phyloP scores from a whole-genome alignment of 306 rosid genomes.

The Dalbergia oliveri region DNA sequence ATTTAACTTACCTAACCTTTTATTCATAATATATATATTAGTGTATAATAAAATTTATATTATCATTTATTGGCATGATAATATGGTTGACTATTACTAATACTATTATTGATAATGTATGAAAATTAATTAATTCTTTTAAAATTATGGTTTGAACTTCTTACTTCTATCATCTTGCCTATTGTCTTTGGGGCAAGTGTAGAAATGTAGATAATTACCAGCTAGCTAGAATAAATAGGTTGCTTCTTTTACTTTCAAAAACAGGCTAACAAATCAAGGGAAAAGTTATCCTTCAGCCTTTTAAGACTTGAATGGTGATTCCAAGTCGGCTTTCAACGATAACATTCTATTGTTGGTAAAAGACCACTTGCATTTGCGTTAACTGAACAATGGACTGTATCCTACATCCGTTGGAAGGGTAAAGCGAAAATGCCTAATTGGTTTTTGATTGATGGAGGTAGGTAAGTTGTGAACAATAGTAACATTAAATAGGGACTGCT shows the following conservation, averaged over 20 bases:
- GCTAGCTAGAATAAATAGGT: neutral
- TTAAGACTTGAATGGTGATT: neutral
- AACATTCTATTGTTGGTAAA: constrained; percentile 19
- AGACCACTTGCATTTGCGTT: constrained; percentile 1
- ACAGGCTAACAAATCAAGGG: neutral
- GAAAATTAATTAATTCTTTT: too few relatives aligned
- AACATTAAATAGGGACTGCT: neutral
- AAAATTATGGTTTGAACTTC: too few relatives aligned
- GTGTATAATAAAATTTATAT: too few relatives aligned
- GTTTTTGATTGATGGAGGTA: neutral
- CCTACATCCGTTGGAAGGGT: neutral
- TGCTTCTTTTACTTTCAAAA: neutral
- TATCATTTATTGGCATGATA: too few relatives aligned
- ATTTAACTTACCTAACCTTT: too few relatives aligned
- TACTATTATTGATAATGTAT: too few relatives aligned
- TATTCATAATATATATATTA: too few relatives aligned
- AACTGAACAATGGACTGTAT: neutral
- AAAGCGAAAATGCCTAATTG: neutral
- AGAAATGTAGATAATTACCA: neutral
- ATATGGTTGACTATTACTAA: too few relatives aligned
- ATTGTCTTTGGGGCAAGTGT: neutral
- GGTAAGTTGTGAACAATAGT: constrained; percentile 4
- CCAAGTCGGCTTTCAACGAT: constrained; percentile 19
- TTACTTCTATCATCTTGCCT: neutral
- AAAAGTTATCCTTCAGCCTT: neutral